Evolutionary conservation across 2,329 filamentous ascomycete genomes (phyloP).

Genomic region (Nemania diffusa): DNA sequence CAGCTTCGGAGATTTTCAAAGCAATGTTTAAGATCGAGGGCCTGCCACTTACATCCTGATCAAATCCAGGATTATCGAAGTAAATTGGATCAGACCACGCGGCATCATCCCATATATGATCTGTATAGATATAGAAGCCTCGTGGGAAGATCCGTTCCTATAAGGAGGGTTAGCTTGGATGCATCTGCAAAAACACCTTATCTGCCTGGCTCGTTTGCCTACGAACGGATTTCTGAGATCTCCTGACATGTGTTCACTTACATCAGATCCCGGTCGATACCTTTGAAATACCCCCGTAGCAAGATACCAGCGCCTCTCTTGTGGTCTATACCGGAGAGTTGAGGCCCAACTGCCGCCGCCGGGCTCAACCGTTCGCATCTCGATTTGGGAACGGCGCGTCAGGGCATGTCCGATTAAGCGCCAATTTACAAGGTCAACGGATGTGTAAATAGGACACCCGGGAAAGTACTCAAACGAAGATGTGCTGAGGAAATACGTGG

Average conservation of each 20-base stretch:
- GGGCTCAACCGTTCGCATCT: constrained; percentile 63
- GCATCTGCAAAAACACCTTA: neutral
- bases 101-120: constrained; percentile 61
- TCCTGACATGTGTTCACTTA: constrained; percentile 16
- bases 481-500: constrained; percentile 66
- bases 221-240: neutral
- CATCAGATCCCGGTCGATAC: constrained; percentile 53
- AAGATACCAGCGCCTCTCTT: constrained; percentile 57
- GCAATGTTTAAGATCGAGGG: neutral
- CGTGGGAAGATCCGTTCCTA: constrained; percentile 60
- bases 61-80: constrained; percentile 64
- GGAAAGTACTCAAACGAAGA: constrained; percentile 73
- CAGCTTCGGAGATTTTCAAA: neutral
- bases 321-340: constrained; percentile 57
- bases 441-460: constrained; percentile 69
- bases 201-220: neutral
- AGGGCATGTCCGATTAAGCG: constrained; percentile 63
- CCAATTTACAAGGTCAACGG: constrained; percentile 63
- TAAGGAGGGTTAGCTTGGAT: neutral
- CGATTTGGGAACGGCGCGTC: constrained; percentile 60
- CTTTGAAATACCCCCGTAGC: constrained; percentile 58
- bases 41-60: constrained; percentile 58
- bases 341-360: constrained; percentile 62
- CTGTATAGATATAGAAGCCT: constrained; percentile 65
- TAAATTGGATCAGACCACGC: constrained; percentile 65